Conservation (phyloP, 441 rosid genomes). For the Dalechampia spathulata region DNA sequence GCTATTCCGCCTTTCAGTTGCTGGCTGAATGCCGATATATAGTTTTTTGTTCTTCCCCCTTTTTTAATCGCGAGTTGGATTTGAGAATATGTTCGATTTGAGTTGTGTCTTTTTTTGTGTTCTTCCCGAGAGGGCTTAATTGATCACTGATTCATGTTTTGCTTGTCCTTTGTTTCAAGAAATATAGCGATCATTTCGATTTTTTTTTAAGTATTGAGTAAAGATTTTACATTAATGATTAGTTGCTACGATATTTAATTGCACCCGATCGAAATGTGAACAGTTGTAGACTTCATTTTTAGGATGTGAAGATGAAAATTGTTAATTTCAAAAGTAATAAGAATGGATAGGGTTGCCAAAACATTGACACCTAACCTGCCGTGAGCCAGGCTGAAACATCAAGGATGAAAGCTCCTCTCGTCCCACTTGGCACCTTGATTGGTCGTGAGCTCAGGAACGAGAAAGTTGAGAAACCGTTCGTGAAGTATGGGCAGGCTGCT, state of each 20-base stretch:
- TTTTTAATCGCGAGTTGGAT: too few relatives aligned
- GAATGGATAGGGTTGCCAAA: slow-evolving; percentile 23
- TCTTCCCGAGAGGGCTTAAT: too few relatives aligned
- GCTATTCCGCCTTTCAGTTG: neutral
- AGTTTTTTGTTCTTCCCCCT: neutral
- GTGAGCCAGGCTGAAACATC: slow-evolving; percentile 71
- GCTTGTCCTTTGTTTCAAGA: too few relatives aligned
- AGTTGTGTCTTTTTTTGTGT: too few relatives aligned
- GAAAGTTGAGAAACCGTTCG: slow-evolving; percentile 73
- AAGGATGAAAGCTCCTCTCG: slow-evolving; percentile 60
- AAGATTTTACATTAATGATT: neutral
- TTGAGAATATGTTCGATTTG: too few relatives aligned
- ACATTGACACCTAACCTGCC: slow-evolving; percentile 29
- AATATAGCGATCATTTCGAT: too few relatives aligned
- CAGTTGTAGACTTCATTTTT: neutral
- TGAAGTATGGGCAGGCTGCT: slow-evolving; percentile 93
- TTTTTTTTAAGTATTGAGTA: too few relatives aligned
- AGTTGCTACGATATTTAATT: neutral
- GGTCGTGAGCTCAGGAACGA: slow-evolving; percentile 87
- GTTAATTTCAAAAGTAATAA: slow-evolving; percentile 12
- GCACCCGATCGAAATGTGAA: neutral
- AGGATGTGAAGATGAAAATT: slow-evolving; percentile 1
- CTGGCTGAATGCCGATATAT: neutral
- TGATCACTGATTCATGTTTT: too few relatives aligned
- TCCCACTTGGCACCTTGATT: slow-evolving; percentile 85